phyloP scores from a whole-genome alignment of 495 filamentous ascomycete genomes.

The Cryomyces antarcticus region DNA sequence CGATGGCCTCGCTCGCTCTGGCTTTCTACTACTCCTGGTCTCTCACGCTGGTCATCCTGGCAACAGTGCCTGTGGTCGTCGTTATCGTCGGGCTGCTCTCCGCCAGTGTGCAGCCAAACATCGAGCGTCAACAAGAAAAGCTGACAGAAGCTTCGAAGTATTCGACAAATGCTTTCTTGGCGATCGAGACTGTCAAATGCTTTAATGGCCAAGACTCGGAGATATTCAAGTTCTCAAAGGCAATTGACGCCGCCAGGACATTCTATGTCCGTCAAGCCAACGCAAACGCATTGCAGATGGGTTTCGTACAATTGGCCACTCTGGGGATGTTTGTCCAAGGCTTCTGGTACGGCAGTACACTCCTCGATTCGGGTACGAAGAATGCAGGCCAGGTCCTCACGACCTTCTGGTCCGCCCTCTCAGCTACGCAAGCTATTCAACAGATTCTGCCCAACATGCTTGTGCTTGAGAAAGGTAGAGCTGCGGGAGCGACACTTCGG shows the following conservation, averaged over 20 bases:
- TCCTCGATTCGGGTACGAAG: slow-evolving; percentile 34
- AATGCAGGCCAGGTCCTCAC: slow-evolving; percentile 56
- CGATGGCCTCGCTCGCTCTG: slow-evolving; percentile 40
- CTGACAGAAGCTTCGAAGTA: slow-evolving; percentile 53
- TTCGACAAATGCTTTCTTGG: slow-evolving; percentile 42
- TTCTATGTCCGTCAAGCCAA: slow-evolving; percentile 49
- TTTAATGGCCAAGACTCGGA: slow-evolving; percentile 64
- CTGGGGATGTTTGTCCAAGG: slow-evolving; percentile 73
- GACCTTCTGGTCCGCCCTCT: slow-evolving; percentile 65
- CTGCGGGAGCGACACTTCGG: slow-evolving; percentile 43
- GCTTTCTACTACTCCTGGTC: slow-evolving; percentile 68
- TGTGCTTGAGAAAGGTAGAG: slow-evolving; percentile 57
- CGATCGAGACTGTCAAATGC: slow-evolving; percentile 74
- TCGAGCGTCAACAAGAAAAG: slow-evolving; percentile 46
- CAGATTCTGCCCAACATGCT: slow-evolving; percentile 54
- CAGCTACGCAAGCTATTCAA: slow-evolving; percentile 54
- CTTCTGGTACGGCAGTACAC: slow-evolving; percentile 67
- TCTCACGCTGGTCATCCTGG: slow-evolving; percentile 62
- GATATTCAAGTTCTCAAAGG: slow-evolving; percentile 36
- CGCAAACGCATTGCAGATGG: slow-evolving; percentile 47
- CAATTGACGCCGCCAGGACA: slow-evolving; percentile 35
- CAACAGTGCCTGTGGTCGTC: slow-evolving; percentile 49
- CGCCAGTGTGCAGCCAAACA: slow-evolving; percentile 36
- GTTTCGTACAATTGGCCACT: slow-evolving; percentile 50
- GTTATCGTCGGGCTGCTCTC: slow-evolving; percentile 37